phyloP scores from a whole-genome alignment of 2,329 filamentous ascomycete genomes.

The Cladophialophora exuberans region DNA sequence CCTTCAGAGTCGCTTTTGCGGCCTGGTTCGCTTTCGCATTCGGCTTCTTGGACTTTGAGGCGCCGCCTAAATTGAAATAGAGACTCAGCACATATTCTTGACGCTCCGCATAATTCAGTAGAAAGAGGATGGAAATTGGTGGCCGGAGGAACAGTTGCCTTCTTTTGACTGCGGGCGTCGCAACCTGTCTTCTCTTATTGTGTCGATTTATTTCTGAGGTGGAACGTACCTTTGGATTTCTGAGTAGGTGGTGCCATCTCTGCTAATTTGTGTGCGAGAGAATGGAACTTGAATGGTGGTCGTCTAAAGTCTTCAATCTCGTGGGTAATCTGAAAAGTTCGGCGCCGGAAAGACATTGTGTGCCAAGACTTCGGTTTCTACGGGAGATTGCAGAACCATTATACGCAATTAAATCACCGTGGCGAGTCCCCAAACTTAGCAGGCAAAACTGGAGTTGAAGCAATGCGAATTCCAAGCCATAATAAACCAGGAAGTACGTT shows the following conservation, averaged over 20 bases:
- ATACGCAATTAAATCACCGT: no score
- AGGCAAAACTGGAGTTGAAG: neutral
- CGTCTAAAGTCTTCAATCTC: conserved; percentile 23
- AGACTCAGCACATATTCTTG: neutral
- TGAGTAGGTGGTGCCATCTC: conserved; percentile 36
- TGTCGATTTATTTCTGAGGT: no score
- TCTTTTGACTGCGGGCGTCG: no score
- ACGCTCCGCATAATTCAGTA: no score
- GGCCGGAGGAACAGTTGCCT: no score
- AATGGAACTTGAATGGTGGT: conserved; percentile 20
- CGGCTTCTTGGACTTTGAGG: conserved; percentile 57
- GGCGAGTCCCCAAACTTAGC: neutral
- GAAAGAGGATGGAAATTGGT: neutral
- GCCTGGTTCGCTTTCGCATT: conserved; percentile 81
- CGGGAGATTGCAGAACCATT: no score
- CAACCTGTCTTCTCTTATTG: no score
- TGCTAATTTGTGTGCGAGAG: conserved; percentile 21
- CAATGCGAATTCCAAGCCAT: no score
- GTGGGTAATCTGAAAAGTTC: conserved; percentile 7
- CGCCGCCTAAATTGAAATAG: conserved; percentile 19
- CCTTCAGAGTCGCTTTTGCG: conserved; percentile 94
- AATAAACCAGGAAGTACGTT: no score
- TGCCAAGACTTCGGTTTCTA: conserved; percentile 15
- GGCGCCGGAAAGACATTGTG: conserved; percentile 7
- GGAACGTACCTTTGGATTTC: conserved; percentile 36